Base-by-base conservation (phyloP, 768 basidiomycete species). In the Lactarius hatsudake region DNA sequence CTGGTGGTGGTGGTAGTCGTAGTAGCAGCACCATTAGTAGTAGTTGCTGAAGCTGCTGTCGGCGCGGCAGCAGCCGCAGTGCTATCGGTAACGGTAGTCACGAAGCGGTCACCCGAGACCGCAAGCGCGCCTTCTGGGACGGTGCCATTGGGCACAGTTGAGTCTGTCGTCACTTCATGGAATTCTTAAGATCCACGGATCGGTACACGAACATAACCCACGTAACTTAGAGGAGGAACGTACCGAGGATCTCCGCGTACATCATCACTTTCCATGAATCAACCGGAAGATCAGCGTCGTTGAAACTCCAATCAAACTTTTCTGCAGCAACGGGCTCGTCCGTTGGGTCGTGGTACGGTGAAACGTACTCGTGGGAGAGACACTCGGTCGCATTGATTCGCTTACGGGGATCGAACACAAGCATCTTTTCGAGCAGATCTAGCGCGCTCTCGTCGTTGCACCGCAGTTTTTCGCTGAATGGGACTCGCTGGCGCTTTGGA, bases 251-350 rank as follows among this genome's bases (percentile, higher is more conserved):
- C 79, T 99, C 96, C 73, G 89, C 91, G 82, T 98, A 98, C 96
- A 99, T 99, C 97, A 99, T 99, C 75, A 97, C 96, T 80, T 98
- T 98, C 97, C 97, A 99, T 1, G 94, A 96, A 74, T 99, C 97
- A 13, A 98, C 92, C 0, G 97, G 97, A 55, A 99, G 82, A 77
- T 99, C 97, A 23, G 97, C 97, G 71, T 99, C 97, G 78, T 99
- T 99, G 86, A 99, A 99, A 73, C 89, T 92, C 97, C 97, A 99
- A 78, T 99, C 97, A 74, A 99, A 99, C 74, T 91, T 90, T 75
- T 98, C 95, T 20, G 82, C 86, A 15, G 97, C 93, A 23, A 89
- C 88, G 10, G 97, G 97, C 76, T 99, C 97, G 75, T 99, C 97
- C 2, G 94, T 94, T 9, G 96, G 95, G 78, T 99, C 97, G 74